Percentiles rank a stretch among this genome's conserved stretches.
Evolutionary conservation across 1,284 basidiomycete genomes (phyloP).

Genomic region (Papiliotrema laurentii): DNA sequence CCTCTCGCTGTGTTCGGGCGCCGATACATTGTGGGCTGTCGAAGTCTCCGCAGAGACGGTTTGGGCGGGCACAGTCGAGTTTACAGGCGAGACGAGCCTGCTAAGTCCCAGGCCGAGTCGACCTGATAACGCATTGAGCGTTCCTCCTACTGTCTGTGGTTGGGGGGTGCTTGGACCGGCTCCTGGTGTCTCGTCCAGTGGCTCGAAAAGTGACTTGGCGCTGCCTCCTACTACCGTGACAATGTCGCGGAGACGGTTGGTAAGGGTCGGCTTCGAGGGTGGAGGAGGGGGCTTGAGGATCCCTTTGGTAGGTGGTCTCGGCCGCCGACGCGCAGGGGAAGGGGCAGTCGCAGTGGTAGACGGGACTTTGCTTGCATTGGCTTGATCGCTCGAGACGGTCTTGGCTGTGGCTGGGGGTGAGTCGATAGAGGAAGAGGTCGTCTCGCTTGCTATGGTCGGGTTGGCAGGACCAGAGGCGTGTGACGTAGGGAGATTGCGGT

Average conservation of each 20-base stretch:
- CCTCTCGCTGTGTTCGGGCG: conserved; percentile 15
- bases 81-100: conserved; percentile 17
- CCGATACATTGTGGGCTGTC: not conserved
- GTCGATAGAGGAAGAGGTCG: not conserved
- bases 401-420: not conserved
- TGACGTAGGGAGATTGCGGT: too few species aligned
- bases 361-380: not conserved
- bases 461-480: too few species aligned
- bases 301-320: conserved; percentile 42
- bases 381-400: not conserved
- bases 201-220: conserved; percentile 20
- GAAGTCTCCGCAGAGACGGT: not conserved
- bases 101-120: conserved; percentile 27
- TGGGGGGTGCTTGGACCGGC: not conserved
- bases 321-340: conserved; percentile 30
- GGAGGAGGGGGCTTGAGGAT: conserved; percentile 48
- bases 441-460: not conserved
- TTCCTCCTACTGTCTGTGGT: conserved; percentile 17
- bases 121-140: conserved; percentile 30
- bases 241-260: conserved; percentile 43
- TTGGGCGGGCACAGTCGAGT: not conserved
- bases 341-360: not conserved
- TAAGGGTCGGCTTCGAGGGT: conserved; percentile 43
- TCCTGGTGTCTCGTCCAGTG: conserved; percentile 2
- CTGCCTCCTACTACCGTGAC: conserved; percentile 34